Evolutionary conservation across 257 asterid genomes (phyloP), one percentile per base, ranked within the genome.

Genomic region (Solanum microdontum): DNA sequence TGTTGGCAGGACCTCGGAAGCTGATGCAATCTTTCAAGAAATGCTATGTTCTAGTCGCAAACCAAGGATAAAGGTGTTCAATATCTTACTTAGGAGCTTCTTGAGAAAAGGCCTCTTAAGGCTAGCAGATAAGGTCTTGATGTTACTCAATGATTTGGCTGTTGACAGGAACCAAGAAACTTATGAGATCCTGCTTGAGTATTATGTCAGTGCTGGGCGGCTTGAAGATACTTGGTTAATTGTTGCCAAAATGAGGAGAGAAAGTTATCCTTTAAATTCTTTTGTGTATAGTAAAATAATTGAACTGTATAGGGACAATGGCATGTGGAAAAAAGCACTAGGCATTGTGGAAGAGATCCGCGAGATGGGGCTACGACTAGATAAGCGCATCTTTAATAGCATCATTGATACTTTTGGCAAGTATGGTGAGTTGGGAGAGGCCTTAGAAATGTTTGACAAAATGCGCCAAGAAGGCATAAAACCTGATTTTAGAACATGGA

Each of bases 301-400:
- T 23, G 94, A 92, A 84, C 91, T 96, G 40, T 96, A 96, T 72
- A 92, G 98, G 88, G 98, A 96, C 87, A 95, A 94, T 13, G 98
- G 99, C 91, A 95, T 96, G 98, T 95, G 99, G 99, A 95, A 92
- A 91, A 96, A 94, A 82, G 98, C 99, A 4, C 89, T 93, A 88
- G 94, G 89, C 87, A 92, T 95, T 84, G 83, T 95, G 88, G 92
- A 89, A 37, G 98, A 96, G 92, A 94, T 94, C 14, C 86, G 84
- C 77, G 94, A 91, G 21, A 91, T 86, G 92, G 98, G 98, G 89
- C 77, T 94, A 87, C 83, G 87, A 40, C 48, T 94, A 86, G 99
- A 95, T 89, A 90, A 91, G 90, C 92, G 90, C 68, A 89, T 95
- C n/a, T 96, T 92, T 76, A 93, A 93, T 85, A 93, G 98, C 91